Conservation (phyloP, 148 eudicot species). For the Rhododendron ferrugineum region DNA sequence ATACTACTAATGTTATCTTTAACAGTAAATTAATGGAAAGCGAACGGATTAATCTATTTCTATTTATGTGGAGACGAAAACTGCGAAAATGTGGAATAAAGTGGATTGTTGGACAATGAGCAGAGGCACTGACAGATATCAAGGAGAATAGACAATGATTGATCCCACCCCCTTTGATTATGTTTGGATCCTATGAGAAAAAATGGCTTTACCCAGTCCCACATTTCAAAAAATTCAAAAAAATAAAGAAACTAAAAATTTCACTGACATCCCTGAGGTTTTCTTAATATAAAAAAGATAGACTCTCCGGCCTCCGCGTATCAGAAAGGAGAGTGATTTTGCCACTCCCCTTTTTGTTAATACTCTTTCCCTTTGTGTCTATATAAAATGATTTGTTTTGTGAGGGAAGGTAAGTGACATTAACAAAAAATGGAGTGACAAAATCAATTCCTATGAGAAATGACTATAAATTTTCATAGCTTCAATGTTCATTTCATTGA, state of each 20-base stretch:
- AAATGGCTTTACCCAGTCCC: neutral
- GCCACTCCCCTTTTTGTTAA: too few species aligned
- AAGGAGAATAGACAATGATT: conserved; percentile 29
- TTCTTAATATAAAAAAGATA: neutral
- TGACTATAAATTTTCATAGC: too few species aligned
- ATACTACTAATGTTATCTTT: too few species aligned
- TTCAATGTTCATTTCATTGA: too few species aligned
- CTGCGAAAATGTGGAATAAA: neutral
- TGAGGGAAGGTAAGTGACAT: too few species aligned
- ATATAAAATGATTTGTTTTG: too few species aligned
- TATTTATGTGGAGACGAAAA: neutral
- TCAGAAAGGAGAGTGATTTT: too few species aligned
- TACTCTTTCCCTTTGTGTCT: too few species aligned
- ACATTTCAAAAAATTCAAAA: neutral
- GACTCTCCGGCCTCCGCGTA: too few species aligned
- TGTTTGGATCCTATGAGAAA: conserved; percentile 19
- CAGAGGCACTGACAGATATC: neutral
- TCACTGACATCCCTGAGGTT: neutral
- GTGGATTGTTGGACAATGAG: neutral
- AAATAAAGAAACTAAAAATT: neutral
- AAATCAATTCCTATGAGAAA: too few species aligned
- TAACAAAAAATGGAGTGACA: too few species aligned
- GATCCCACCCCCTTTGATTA: conserved; percentile 19
- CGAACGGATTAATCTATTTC: neutral
- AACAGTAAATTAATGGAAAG: neutral